These are phyloP conservation scores for Daedalea quercina DNA, from an alignment of 768 basidiomycete species.

Conservation along the genomic window DNA sequence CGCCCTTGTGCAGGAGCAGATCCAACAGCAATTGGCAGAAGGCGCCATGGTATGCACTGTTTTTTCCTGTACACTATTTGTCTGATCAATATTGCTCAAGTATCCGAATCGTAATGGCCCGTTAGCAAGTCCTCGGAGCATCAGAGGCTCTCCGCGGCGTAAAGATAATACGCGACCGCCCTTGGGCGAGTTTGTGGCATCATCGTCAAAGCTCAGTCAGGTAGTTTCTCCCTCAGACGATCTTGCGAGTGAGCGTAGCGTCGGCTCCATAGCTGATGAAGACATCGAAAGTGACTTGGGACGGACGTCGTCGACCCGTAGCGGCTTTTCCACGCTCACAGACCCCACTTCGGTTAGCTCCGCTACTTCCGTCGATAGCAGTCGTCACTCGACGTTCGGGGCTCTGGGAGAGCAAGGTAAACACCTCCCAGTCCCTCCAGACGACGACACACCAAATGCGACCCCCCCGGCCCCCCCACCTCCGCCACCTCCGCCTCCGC, in stretches of 20 bases:
- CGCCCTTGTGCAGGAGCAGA: constrained; percentile 75
- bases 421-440: constrained; percentile 29
- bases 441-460: neutral
- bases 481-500: constrained; percentile 29
- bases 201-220: constrained; percentile 32
- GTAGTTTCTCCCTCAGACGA: constrained; percentile 40
- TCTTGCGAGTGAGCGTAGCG: constrained; percentile 30
- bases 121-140: constrained; percentile 58
- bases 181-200: constrained; percentile 32
- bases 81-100: constrained; percentile 27
- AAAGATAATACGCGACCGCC: constrained; percentile 27
- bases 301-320: constrained; percentile 28
- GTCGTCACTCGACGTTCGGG: constrained; percentile 32
- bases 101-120: constrained; percentile 55
- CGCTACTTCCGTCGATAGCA: constrained; percentile 31
- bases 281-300: constrained; percentile 45
- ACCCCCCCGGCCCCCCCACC: constrained; percentile 25
- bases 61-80: neutral
- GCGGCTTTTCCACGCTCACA: constrained; percentile 42
- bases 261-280: neutral
- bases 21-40: constrained; percentile 76
- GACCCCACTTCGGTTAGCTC: constrained; percentile 57
- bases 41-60: constrained; percentile 56
- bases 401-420: constrained; percentile 56
- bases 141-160: constrained; percentile 62